Conservation (phyloP, 768 basidiomycete genomes). For the Amanita phalloides region DNA sequence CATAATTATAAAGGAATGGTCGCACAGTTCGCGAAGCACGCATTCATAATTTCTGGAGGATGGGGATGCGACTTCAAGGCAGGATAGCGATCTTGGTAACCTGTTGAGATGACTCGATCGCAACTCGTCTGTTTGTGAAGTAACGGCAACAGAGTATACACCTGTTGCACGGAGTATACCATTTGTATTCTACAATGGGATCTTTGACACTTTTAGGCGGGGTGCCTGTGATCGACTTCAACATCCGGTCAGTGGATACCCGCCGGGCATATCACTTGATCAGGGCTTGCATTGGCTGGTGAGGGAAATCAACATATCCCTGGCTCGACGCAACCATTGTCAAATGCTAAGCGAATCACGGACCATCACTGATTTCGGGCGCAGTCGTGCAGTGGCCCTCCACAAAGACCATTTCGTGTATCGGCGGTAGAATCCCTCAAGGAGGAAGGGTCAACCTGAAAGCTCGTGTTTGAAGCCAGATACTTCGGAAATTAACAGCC, state of each 20-base stretch:
- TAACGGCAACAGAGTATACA: background rate
- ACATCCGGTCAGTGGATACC: background rate
- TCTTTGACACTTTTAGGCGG: background rate
- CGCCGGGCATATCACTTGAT: background rate
- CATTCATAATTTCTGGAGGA: background rate
- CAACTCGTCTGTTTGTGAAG: background rate
- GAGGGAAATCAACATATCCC: background rate
- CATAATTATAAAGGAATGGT: background rate
- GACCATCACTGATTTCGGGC: background rate
- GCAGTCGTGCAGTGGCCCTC: background rate
- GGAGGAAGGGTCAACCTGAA: background rate
- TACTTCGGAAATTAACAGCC: background rate
- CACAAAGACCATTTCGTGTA: background rate
- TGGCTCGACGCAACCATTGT: background rate
- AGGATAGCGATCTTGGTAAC: background rate
- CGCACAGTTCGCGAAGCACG: background rate
- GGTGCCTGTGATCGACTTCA: background rate
- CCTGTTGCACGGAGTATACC: background rate
- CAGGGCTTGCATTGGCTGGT: background rate
- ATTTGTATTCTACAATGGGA: background rate
- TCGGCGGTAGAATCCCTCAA: background rate
- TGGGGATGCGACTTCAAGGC: background rate
- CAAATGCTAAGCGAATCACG: background rate
- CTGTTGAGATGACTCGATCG: background rate
- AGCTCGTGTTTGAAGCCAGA: background rate